These are phyloP conservation scores for Ogataea angusta DNA, from an alignment of 805 yeast species.

Conservation along the genomic window DNA sequence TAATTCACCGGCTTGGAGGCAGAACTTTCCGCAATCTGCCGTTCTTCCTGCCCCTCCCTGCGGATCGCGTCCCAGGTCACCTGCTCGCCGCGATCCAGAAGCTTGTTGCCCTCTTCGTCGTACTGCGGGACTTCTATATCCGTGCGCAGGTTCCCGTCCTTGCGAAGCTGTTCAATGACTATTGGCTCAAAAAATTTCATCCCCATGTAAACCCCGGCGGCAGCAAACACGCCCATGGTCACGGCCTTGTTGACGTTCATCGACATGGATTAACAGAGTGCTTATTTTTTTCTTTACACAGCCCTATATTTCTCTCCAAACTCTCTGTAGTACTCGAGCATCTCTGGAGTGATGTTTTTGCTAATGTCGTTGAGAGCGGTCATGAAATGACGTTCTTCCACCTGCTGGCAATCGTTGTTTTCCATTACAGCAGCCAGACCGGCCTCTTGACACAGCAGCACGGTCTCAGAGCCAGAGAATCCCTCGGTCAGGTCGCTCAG, in stretches of 20 bases:
- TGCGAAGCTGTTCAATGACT: conserved; percentile 59
- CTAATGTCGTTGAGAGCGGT: conserved; percentile 66
- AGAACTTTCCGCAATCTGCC: too few relatives aligned
- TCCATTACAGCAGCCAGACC: conserved; percentile 94
- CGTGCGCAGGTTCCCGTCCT: conserved; percentile 61
- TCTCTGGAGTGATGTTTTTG: conserved; percentile 78
- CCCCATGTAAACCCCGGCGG: conserved; percentile 49
- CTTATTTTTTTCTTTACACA: conserved; percentile 11
- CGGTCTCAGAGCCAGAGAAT: conserved; percentile 96
- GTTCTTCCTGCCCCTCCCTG: conserved; percentile 4
- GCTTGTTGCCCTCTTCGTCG: conserved; percentile 40
- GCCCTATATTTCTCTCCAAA: conserved; percentile 41
- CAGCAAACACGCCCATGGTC: conserved; percentile 27
- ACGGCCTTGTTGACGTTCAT: conserved; percentile 20
- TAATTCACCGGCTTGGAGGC: too few relatives aligned
- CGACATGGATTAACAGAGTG: conserved; percentile 5
- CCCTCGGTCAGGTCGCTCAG: conserved; percentile 75
- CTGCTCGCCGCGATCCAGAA: conserved; percentile 23
- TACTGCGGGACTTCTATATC: conserved; percentile 58
- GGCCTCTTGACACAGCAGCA: conserved; percentile 88
- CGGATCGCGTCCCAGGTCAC: conserved; percentile 55
- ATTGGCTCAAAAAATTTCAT: conserved; percentile 72
- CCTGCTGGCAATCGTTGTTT: conserved; percentile 48
- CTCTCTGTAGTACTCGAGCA: conserved; percentile 70
- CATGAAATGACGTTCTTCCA: conserved; percentile 56